phyloP scores from a whole-genome alignment of 2,329 filamentous ascomycete species.

The Aureobasidium lini region DNA sequence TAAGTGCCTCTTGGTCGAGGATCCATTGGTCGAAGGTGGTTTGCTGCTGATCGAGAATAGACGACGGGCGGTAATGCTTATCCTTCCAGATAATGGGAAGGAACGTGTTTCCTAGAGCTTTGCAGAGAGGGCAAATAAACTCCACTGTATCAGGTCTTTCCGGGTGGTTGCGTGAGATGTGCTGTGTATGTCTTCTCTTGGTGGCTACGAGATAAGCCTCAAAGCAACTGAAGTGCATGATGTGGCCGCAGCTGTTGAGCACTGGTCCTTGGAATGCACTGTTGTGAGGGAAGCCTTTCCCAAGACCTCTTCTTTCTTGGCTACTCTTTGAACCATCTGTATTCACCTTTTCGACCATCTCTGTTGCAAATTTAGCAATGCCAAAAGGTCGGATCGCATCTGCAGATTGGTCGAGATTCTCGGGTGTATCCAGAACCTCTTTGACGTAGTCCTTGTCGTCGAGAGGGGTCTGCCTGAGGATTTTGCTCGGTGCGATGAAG shows the following conservation, averaged over 20 bases:
- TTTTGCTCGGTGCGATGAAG: slow-evolving; percentile 74
- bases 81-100: slow-evolving; percentile 93
- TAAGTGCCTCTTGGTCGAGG: slow-evolving; percentile 17
- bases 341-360: slow-evolving; percentile 67
- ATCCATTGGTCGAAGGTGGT: slow-evolving; percentile 63
- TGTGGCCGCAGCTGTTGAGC: slow-evolving; percentile 87
- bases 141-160: slow-evolving; percentile 73
- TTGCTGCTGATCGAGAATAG: slow-evolving; percentile 48
- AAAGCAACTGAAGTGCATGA: slow-evolving; percentile 97
- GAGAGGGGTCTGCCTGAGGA: slow-evolving; percentile 79
- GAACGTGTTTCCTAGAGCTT: slow-evolving; percentile 91
- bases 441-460: slow-evolving; percentile 75
- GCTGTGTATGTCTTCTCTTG: slow-evolving; percentile 73
- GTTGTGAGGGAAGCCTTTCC: slow-evolving; percentile 75
- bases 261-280: slow-evolving; percentile 64
- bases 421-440: slow-evolving; percentile 71
- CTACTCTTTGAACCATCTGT: slow-evolving; percentile 62
- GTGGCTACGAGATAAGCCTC: slow-evolving; percentile 85
- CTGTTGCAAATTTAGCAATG: slow-evolving; percentile 78
- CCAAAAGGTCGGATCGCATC: slow-evolving; percentile 83
- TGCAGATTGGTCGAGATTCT: slow-evolving; percentile 75
- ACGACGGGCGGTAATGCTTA: slow-evolving; percentile 75
- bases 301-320: slow-evolving; percentile 72
- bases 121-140: slow-evolving; percentile 94
- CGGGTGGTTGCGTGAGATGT: slow-evolving; percentile 90